phyloP scores from a whole-genome alignment of 768 basidiomycete species.

The Cystofilobasidium bisporidii region DNA sequence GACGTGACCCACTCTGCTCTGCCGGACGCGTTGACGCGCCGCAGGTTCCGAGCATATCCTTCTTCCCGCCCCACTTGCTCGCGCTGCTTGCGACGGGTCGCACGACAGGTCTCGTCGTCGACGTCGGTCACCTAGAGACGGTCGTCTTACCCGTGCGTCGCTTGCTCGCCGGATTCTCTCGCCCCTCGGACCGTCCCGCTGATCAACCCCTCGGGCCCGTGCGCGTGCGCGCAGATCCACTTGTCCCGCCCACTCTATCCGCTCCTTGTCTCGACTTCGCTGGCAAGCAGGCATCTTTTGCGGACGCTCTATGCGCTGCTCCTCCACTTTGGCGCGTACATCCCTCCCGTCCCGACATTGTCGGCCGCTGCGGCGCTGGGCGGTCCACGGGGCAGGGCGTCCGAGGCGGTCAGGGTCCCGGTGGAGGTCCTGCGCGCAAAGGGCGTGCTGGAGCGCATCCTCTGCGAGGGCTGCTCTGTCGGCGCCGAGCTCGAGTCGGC shows the following conservation, averaged over 20 bases:
- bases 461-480: constrained; percentile 83
- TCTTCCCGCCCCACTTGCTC: constrained; percentile 77
- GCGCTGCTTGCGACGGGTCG: constrained; percentile 75
- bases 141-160: constrained; percentile 68
- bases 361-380: constrained; percentile 44
- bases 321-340: constrained; percentile 69
- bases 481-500: constrained; percentile 39
- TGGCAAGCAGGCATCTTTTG: constrained; percentile 73
- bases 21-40: too few relatives aligned
- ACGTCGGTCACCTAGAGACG: constrained; percentile 85
- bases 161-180: neutral
- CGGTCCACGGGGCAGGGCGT: constrained; percentile 38
- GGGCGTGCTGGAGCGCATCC: constrained; percentile 65
- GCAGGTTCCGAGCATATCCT: constrained; percentile 88
- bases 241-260: constrained; percentile 78
- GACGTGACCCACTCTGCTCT: too few relatives aligned
- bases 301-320: constrained; percentile 58
- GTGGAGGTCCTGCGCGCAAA: constrained; percentile 7
- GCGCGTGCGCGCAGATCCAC: constrained; percentile 56
- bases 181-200: too few relatives aligned
- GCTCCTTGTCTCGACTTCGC: constrained; percentile 69
- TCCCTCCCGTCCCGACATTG: constrained; percentile 67
- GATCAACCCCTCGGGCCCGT: too few relatives aligned
- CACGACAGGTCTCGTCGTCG: constrained; percentile 86
- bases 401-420: neutral